These are phyloP conservation scores for Sphagnum tenellum DNA, from an alignment of 225 moss, liverwort and hornwort species.

Conservation along the genomic window DNA sequence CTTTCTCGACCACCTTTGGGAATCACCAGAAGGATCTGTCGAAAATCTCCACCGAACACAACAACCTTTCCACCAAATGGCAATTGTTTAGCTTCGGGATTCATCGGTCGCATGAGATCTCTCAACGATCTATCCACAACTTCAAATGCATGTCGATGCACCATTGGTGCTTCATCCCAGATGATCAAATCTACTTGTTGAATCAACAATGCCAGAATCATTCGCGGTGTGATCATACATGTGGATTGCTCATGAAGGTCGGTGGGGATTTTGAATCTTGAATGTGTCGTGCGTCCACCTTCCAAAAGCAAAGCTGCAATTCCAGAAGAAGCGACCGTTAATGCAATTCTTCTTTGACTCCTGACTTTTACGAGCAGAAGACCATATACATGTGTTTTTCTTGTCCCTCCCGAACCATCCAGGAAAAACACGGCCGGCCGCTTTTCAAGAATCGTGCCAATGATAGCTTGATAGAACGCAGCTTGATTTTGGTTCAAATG, in stretches of 20 bases:
- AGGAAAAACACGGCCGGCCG: constrained; percentile 1
- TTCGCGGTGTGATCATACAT: background rate
- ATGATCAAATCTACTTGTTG: constrained; percentile 4
- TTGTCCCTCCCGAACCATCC: constrained; percentile 1
- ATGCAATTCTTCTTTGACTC: constrained; percentile 3
- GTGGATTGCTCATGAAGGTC: background rate
- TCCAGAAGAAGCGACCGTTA: constrained; percentile 14
- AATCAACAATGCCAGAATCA: constrained; percentile 1
- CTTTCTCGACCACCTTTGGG: background rate
- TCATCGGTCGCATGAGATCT: constrained; percentile 4
- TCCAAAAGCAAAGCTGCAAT: constrained; percentile 13
- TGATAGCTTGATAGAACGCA: background rate
- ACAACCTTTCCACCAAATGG: constrained; percentile 3
- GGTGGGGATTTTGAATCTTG: constrained; percentile 12
- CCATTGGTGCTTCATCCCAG: constrained; percentile 16
- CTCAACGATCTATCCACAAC: constrained; percentile 1
- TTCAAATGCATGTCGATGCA: constrained; percentile 13
- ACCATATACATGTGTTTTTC: constrained; percentile 13
- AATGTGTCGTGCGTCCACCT: constrained; percentile 11
- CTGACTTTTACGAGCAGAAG: constrained; percentile 1
- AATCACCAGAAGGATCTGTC: constrained; percentile 3
- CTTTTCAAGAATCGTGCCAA: background rate
- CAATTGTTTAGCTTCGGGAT: background rate
- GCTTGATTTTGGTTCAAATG: constrained; percentile 1
- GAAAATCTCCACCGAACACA: constrained; percentile 8